Base-by-base conservation (phyloP, 2,329 filamentous ascomycete genomes). In the Fusarium palustre region DNA sequence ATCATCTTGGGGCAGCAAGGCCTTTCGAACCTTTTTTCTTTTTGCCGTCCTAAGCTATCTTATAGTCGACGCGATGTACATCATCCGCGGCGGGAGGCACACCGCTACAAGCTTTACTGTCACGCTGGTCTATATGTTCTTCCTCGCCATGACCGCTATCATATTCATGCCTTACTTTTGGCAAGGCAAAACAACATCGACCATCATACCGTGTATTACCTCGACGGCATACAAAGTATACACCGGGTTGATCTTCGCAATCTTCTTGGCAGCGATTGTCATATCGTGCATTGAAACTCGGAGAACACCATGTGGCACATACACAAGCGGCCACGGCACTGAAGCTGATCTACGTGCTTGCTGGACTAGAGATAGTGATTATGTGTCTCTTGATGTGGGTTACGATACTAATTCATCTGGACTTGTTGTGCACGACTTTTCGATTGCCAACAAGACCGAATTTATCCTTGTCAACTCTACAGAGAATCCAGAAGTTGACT, bases 301-400 rank as follows among this genome's bases (percentile, higher is more conserved):
- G 4, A 66, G 36, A 12, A 66, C 64, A 1, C 55, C 61, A 0
- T 66, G 64, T 4, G 64, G 64, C 22, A 66, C 55, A 9, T 66
- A 50, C 36, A 66, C 61, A 4, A 66, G 62, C 7, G 62, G 59
- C 2, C n/a, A 28, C 5, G 36, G 46, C 7, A 13, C 25, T 7
- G 16, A 34, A 7, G 62, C 31, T 7, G 59, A 65, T 8, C 22
- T 47, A 3, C 62, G 41, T 53, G 62, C n/a, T 38, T 63, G 47
- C 24, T 16, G 11, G 36, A 31, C 2, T 16, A 11, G 5, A 16
- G 11, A 25, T 16, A 15, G 9, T 2, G 47, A 39, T 11, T 16
- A 20, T 10, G 47, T 36, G 4, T 50, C 47, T 28, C 22, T 50
- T 9, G 18, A 28, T 16, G 33, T 50, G 18, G 47, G 10, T 16